Evolutionary conservation across 805 yeast genomes (phyloP), one percentile per base, ranked within the genome.

Genomic region (Yamadazyma olivae): DNA sequence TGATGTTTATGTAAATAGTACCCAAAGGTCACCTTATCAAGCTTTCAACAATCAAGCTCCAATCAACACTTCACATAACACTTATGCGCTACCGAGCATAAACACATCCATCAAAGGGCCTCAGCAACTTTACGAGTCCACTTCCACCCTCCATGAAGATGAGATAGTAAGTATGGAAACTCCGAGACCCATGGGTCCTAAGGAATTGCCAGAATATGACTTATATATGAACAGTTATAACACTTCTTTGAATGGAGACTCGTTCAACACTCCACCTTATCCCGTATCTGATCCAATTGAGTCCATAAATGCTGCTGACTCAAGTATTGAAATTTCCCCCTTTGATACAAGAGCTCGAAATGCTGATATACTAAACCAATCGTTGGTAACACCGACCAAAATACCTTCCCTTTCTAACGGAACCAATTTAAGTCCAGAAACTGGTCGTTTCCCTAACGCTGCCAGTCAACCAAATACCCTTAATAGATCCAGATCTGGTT

Each of bases 151-250:
- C 17, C 26, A 35, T 24, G 43, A 39, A 29, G 32, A 39, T 12
- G 23, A 35, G 14, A 35, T 39, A 5, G 12, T 35, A 7, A 31
- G 22, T 16, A 30, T 35, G 9, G 35, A 36, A 21, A 27, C 39
- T 23, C 65, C 68, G 13, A 55, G 55, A 28, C 71, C 65, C 2
- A 64, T 54, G 54, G 72, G 72, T 1, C 72, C 72, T 2, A 57
- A 59, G 44, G 61, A 56, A 28, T 44, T 67, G 16, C 63, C 67
- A 4, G 64, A 59, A 13, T 66, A 64, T 37, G 54, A 54, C 16
- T 33, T 33, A 1, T 35, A 43, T 6, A 19, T 36, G 28, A 28
- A 39, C 14, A 42, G 38, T 24, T n/a, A n/a, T n/a, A n/a, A n/a
- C n/a, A n/a, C n/a, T n/a, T 30, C 40, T 17, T 16, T 9, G 6